Evolutionary conservation across 75 land plant species (phyloP).

Genomic region (Pinus albicaulis): DNA sequence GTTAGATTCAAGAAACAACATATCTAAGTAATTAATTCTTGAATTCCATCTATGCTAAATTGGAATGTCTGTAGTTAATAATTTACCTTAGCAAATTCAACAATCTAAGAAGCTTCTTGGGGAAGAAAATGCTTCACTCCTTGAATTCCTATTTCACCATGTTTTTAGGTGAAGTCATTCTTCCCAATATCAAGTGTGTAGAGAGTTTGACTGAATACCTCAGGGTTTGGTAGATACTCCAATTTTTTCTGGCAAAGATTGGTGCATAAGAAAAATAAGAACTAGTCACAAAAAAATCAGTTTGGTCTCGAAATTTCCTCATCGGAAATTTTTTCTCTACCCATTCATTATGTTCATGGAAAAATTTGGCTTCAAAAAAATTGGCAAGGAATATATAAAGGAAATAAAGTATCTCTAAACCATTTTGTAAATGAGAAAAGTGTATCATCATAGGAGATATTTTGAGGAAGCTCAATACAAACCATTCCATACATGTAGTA

Average conservation of each 20-base stretch:
- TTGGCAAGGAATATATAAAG: too few species aligned
- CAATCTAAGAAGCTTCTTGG: slow-evolving; percentile 54
- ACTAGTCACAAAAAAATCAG: not conserved
- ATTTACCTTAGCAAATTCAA: slow-evolving; percentile 51
- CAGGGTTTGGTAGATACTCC: slow-evolving; percentile 35
- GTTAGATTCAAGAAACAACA: not conserved
- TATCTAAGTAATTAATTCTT: not conserved
- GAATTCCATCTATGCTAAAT: not conserved
- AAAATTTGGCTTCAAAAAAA: too few species aligned
- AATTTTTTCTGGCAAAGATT: not conserved
- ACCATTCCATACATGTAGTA: too few species aligned
- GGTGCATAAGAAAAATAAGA: not conserved
- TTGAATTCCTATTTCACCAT: slow-evolving; percentile 38
- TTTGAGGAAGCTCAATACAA: too few species aligned
- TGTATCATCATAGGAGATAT: too few species aligned
- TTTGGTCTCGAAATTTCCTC: not conserved
- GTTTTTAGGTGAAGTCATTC: slow-evolving; percentile 70
- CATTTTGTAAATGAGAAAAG: too few species aligned
- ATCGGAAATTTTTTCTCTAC: not conserved
- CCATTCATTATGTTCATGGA: too few species aligned
- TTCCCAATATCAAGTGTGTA: slow-evolving; percentile 79
- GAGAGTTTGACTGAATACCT: slow-evolving; percentile 48
- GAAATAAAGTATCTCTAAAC: too few species aligned
- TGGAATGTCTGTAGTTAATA: not conserved
- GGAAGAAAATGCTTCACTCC: slow-evolving; percentile 64